Evolutionary conservation across 306 rosid species (phyloP).

Genomic region (Cucurbita moschata): DNA sequence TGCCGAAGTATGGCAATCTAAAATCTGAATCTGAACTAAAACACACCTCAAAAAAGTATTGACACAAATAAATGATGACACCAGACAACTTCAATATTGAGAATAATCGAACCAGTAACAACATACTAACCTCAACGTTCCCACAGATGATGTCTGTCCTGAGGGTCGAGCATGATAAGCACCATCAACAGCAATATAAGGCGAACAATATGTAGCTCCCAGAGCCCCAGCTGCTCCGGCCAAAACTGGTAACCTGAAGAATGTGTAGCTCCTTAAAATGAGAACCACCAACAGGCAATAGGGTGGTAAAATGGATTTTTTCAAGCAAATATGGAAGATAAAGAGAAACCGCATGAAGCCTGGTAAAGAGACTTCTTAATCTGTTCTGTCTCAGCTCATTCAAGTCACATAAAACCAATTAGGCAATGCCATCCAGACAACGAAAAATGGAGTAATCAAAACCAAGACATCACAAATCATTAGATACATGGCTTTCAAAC

Average conservation of each 20-base stretch:
- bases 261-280: not conserved
- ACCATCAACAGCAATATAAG: conserved; percentile 76
- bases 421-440: not conserved
- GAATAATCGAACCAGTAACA: not conserved
- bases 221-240: conserved; percentile 93
- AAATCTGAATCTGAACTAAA: not conserved
- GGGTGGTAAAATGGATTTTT: not conserved
- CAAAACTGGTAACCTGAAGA: conserved; percentile 69
- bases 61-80: not conserved
- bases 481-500: not conserved
- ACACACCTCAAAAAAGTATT: not conserved
- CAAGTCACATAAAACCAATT: not conserved
- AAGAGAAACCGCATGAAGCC: not conserved
- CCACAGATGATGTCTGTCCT: conserved; percentile 55
- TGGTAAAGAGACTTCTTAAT: not conserved
- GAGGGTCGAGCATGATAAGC: conserved; percentile 59
- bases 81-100: not conserved
- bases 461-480: not conserved
- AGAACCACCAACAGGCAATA: not conserved
- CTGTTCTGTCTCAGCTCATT: not conserved
- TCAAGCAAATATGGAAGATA: not conserved
- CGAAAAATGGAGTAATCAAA: not conserved
- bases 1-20: not conserved
- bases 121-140: conserved; percentile 37
- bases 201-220: conserved; percentile 70